Conservation (phyloP, 257 asterid genomes). For the Scutellaria baicalensis region DNA sequence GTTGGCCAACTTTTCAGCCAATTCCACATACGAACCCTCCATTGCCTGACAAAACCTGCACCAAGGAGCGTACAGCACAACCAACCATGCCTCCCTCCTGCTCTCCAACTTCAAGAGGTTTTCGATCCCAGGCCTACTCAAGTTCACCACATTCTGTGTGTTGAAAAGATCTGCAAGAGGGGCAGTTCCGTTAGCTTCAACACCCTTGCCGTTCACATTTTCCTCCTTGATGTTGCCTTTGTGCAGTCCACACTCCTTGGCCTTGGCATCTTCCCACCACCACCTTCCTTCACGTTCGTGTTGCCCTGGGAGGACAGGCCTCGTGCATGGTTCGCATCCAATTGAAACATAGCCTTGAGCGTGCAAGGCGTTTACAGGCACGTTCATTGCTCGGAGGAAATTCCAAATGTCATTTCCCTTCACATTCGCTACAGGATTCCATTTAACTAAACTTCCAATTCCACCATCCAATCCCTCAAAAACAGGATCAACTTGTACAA, state of each 20-base stretch:
- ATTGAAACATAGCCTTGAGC: slow-evolving; percentile 66
- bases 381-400: slow-evolving; percentile 63
- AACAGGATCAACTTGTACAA: slow-evolving; percentile 77
- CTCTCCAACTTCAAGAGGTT: slow-evolving; percentile 56
- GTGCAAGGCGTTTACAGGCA: slow-evolving; percentile 73
- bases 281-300: slow-evolving; percentile 95
- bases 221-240: slow-evolving; percentile 76
- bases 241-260: slow-evolving; percentile 88
- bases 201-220: slow-evolving; percentile 22
- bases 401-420: slow-evolving; percentile 68
- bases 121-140: slow-evolving; percentile 72
- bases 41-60: slow-evolving; percentile 86
- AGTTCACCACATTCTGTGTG: slow-evolving; percentile 27
- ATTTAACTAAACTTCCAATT: slow-evolving; percentile 74
- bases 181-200: slow-evolving; percentile 30
- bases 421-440: slow-evolving; percentile 78
- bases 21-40: slow-evolving; percentile 64
- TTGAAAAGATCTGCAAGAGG: slow-evolving; percentile 46
- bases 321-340: slow-evolving; percentile 92
- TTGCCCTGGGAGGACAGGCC: slow-evolving; percentile 77
- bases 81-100: slow-evolving; percentile 72
- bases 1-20: slow-evolving; percentile 58
- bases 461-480: slow-evolving; percentile 84
- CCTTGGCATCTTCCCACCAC: slow-evolving; percentile 99
- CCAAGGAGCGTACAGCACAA: slow-evolving; percentile 88